These are phyloP conservation scores for Fusarium bulbicola DNA, from an alignment of 2,329 filamentous ascomycete genomes.

Conservation along the genomic window DNA sequence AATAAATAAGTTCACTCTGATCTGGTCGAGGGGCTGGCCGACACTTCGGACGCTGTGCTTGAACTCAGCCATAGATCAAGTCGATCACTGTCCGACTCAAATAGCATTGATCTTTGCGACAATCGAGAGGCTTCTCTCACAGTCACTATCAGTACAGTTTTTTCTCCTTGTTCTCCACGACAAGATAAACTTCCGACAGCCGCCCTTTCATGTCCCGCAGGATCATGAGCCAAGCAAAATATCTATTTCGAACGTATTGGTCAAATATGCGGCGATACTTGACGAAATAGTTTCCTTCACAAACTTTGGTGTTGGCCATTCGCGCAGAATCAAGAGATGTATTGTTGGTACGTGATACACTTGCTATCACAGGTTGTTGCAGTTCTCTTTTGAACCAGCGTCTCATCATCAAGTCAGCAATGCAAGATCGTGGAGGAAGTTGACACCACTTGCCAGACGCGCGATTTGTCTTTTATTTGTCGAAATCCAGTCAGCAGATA, in stretches of 20 bases:
- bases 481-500: slow-evolving; percentile 64
- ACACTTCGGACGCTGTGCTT: not conserved
- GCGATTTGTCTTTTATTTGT: slow-evolving; percentile 60
- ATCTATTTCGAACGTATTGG: too few relatives aligned
- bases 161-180: not conserved
- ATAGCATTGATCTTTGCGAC: not conserved
- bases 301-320: slow-evolving; percentile 48
- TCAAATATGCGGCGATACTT: too few relatives aligned
- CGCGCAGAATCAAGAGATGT: slow-evolving; percentile 63
- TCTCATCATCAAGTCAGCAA: slow-evolving; percentile 58
- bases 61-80: not conserved
- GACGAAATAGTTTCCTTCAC: not conserved
- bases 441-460: slow-evolving; percentile 47
- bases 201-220: not conserved
- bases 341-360: slow-evolving; percentile 68
- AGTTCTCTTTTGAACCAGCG: slow-evolving; percentile 69
- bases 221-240: not conserved
- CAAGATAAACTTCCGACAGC: not conserved
- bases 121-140: too few relatives aligned
- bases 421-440: not conserved
- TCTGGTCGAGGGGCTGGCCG: not conserved
- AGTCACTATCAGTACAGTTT: too few relatives aligned
- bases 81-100: not conserved
- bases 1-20: not conserved
- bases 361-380: slow-evolving; percentile 72